Base-by-base conservation (phyloP, 1,284 basidiomycete genomes). In the Leccinum subrobustum region DNA sequence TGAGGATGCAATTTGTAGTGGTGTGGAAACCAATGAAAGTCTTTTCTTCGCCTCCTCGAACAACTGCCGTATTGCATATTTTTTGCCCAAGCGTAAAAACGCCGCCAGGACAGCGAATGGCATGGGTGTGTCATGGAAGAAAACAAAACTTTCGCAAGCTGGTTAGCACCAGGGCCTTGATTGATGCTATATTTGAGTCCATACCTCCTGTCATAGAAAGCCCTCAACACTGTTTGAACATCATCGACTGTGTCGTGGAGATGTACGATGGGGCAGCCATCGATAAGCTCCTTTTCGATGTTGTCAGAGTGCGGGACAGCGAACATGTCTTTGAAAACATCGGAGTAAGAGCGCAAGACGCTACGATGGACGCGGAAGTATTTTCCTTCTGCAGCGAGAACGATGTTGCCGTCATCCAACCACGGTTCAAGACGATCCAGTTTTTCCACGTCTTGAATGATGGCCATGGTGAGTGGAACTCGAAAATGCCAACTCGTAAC, bases 301-400 rank as follows among this genome's bases (percentile, higher is more conserved):
- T 39, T 35, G 11, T 53, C 31, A 16, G 63, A 35, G 9, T 63
- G 61, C 3, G 59, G 52, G 29, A 56, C 44, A 6, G 53, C 1
- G 12, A 69, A 71, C 67, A 68, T 65, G 48, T 63, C 62, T 31
- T 57, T 59, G 56, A 70, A 70, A 16, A 71, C 47, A 7, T 60
- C 59, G 5, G 70, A 71, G 37, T 68, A 57, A 8, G 48, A 16
- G 18, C 48, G 23, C 20, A 70, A 51, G 52, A 65, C 44, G 37
- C 59, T 60, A 5, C 66, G 60, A 31, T 69, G 68, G 20, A 71
- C 69, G 5, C 61, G 62, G 42, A 69, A 69, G 8, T 18, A 35
- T 57, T 64, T 64, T 6, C 39, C 52, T 33, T 59, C 54, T 7
- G 57, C 52, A 5, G 44, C 39, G 20, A 68, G 54, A 52, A 68